phyloP scores from a whole-genome alignment of 495 filamentous ascomycete species.

The Lichenothelia convexa region DNA sequence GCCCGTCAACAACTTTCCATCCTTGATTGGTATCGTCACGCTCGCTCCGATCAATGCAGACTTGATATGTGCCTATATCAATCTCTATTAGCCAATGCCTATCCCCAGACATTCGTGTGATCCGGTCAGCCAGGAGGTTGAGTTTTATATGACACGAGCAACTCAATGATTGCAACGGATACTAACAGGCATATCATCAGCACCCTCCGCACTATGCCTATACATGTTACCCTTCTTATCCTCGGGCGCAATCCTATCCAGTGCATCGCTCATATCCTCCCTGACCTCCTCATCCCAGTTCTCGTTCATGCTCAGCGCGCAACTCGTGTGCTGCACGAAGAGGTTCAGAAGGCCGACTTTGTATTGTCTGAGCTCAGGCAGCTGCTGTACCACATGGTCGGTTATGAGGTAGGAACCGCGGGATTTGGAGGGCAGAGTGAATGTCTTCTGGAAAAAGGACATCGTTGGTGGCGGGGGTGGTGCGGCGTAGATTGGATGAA shows the following conservation, averaged over 20 bases:
- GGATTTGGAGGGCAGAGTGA: constrained; percentile 51
- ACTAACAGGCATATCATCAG: constrained; percentile 71
- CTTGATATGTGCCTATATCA: constrained; percentile 93
- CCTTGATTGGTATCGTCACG: constrained; percentile 71
- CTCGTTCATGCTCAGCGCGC: constrained; percentile 77
- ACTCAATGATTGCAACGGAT: too few relatives aligned
- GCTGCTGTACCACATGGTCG: constrained; percentile 39
- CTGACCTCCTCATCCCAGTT: constrained; percentile 76
- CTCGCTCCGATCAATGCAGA: constrained; percentile 72
- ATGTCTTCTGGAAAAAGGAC: constrained; percentile 63
- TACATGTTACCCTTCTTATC: constrained; percentile 55
- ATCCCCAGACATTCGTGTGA: too few relatives aligned
- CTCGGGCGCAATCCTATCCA: constrained; percentile 73
- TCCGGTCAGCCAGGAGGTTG: too few relatives aligned
- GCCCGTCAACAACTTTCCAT: constrained; percentile 57
- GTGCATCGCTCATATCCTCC: constrained; percentile 78
- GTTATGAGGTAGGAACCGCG: constrained; percentile 88
- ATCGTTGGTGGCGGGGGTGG: constrained; percentile 24
- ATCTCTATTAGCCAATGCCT: too few relatives aligned
- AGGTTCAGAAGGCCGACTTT: constrained; percentile 74
- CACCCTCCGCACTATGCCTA: constrained; percentile 73
- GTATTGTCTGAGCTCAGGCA: constrained; percentile 64
- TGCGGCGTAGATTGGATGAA: too few relatives aligned
- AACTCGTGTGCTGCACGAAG: constrained; percentile 82
- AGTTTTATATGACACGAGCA: too few relatives aligned